These are phyloP conservation scores for Knufia petricola DNA, from an alignment of 2,329 filamentous ascomycete species.

Conservation along the genomic window DNA sequence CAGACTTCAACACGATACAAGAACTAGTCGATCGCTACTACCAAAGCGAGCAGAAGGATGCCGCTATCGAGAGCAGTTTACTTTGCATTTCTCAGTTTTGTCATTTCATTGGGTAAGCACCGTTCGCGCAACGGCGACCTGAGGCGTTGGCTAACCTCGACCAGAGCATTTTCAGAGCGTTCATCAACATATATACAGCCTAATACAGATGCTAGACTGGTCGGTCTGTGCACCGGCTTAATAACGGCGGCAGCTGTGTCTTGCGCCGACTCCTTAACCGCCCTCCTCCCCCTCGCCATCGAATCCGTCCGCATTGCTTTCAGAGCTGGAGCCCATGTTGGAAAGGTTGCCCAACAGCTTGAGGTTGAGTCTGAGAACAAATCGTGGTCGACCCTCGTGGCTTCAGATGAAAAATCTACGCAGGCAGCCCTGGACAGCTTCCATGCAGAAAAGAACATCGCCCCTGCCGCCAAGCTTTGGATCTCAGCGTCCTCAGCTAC, in stretches of 20 bases:
- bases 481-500: constrained; percentile 51
- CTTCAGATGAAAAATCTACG: constrained; percentile 26
- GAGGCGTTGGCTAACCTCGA: constrained; percentile 14
- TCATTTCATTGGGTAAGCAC: constrained; percentile 36
- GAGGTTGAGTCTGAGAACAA: constrained; percentile 25
- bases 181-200: constrained; percentile 32
- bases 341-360: constrained; percentile 30
- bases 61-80: constrained; percentile 35
- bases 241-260: constrained; percentile 34
- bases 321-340: constrained; percentile 34
- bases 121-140: constrained; percentile 2
- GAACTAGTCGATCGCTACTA: constrained; percentile 25
- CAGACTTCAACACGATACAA: constrained; percentile 24
- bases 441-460: constrained; percentile 34
- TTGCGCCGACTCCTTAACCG: constrained; percentile 32
- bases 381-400: constrained; percentile 35
- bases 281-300: constrained; percentile 34
- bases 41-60: constrained; percentile 24
- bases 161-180: constrained; percentile 35
- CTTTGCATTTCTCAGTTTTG: constrained; percentile 36
- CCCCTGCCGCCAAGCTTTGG: constrained; percentile 45
- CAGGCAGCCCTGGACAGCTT: constrained; percentile 24
- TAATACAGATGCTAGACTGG: constrained; percentile 28
- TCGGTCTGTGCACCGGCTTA: constrained; percentile 37
- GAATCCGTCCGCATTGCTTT: constrained; percentile 36